Conservation (phyloP, 768 basidiomycete species). For the Cystofilobasidium bisporidii region DNA sequence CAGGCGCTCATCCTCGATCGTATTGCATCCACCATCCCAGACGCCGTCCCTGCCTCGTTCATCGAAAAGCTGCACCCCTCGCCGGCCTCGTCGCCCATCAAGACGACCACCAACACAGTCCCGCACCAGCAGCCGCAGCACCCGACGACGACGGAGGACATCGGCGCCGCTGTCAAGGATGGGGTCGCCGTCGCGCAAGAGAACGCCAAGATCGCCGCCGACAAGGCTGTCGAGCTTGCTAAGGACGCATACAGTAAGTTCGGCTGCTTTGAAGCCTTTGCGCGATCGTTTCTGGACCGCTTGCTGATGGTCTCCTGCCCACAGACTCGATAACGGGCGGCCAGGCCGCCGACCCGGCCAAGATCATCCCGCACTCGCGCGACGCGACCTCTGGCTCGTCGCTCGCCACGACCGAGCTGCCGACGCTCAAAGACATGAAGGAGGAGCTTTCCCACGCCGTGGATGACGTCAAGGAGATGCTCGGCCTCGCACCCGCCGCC, state of each 20-base stretch:
- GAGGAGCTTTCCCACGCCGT: not conserved
- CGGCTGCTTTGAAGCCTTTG: not conserved
- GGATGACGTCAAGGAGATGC: not conserved
- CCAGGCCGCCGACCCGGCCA: too few species aligned
- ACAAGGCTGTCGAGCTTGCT: not conserved
- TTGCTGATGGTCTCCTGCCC: too few species aligned
- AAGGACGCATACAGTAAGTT: constrained; percentile 2
- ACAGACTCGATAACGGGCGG: too few species aligned
- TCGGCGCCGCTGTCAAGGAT: constrained; percentile 2
- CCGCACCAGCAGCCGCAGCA: not conserved
- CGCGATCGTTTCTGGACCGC: too few species aligned
- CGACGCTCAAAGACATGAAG: constrained; percentile 10
- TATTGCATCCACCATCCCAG: not conserved
- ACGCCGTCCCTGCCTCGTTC: constrained; percentile 20
- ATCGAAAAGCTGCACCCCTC: constrained; percentile 8
- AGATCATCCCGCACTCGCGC: not conserved
- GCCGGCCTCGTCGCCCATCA: constrained; percentile 10
- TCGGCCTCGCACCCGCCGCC: not conserved
- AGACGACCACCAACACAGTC: constrained; percentile 26
- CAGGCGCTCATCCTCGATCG: not conserved
- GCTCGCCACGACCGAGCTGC: constrained; percentile 13
- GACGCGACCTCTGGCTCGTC: not conserved
- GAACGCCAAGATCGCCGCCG: not conserved
- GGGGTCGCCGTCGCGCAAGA: not conserved
- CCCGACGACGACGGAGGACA: not conserved